Percentiles rank a stretch among this genome's conserved stretches.
phyloP scores from a whole-genome alignment of 2,329 filamentous ascomycete species.

The Monilinia laxa region DNA sequence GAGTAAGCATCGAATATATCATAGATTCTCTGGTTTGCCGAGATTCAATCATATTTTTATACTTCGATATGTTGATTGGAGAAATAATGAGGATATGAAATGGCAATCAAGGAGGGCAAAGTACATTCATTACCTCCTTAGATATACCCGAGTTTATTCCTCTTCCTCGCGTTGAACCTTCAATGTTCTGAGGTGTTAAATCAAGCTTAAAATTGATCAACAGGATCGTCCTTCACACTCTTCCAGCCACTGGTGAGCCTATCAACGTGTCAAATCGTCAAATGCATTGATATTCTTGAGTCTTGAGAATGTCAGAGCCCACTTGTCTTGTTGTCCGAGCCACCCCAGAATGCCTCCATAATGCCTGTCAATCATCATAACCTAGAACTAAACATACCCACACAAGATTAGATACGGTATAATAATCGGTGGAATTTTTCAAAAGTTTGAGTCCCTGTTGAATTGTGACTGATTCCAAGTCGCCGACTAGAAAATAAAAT shows the following conservation, averaged over 20 bases:
- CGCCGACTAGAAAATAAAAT: not conserved
- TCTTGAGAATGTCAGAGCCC: not conserved
- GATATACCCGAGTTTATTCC: not conserved
- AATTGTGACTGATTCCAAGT: not conserved
- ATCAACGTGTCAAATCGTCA: not conserved
- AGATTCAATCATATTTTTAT: not conserved
- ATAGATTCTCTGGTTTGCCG: not conserved
- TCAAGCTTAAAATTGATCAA: slow-evolving; percentile 22
- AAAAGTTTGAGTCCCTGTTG: not conserved
- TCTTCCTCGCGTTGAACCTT: not conserved
- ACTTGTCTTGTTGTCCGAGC: not conserved
- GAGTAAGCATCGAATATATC: not conserved
- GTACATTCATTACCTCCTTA: not conserved
- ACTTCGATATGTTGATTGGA: no score
- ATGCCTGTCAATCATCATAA: slow-evolving; percentile 7
- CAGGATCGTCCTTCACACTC: slow-evolving; percentile 9
- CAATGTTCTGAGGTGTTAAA: slow-evolving; percentile 1
- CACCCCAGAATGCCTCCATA: not conserved
- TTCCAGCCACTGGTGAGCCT: not conserved
- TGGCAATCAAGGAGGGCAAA: not conserved
- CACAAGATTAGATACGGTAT: not conserved
- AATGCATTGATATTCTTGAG: not conserved
- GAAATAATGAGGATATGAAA: no score
- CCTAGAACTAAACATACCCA: not conserved
- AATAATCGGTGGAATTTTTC: not conserved